Evolutionary conservation across 495 filamentous ascomycete species (phyloP), one percentile per base, ranked within the genome.

Genomic region (Neurospora sp.): DNA sequence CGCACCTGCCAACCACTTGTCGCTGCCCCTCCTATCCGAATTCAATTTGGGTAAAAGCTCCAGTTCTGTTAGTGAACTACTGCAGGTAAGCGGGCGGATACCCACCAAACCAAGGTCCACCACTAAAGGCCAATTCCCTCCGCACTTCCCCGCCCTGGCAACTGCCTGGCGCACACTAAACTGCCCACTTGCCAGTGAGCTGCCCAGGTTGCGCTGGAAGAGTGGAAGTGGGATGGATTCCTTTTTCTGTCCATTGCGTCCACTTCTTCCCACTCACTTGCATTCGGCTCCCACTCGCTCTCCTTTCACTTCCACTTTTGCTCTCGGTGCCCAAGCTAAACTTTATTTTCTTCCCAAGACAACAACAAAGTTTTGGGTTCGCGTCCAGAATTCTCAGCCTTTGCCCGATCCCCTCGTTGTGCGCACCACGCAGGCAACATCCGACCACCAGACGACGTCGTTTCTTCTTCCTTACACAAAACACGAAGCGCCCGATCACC

Each of bases 41-140:
- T 66, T 66, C 54, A 66, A 4, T 66, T 66, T 62, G 54, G 48
- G 54, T 62, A 62, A 62, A 62, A 62, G 14, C 27, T 14, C 54
- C 54, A 16, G 54, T 37, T 66, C 54, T 66, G 54, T 66, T 66
- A 66, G 54, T 66, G 54, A 66, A 37, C n/a, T 72, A 69, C 75
- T 74, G 39, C 75, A 76, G 79, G 74, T 78, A 77, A 76, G 78
- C 72, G 72, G 62, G 54, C 71, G 40, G 73, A 74, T 69, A 31
- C 73, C 14, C 54, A 66, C 54, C 54, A 66, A 31, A 35, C 18
- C 27, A 37, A 66, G 54, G 54, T 66, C 54, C 54, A 66, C 27
- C 27, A 35, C 54, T 66, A 66, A 35, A 66, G 27, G 54, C 48
- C 20, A 27, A 27, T 59, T 59, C 48, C 48, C 48, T 59, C 48